phyloP scores from a whole-genome alignment of 1,284 basidiomycete species.

The Phylloporus sp. region DNA sequence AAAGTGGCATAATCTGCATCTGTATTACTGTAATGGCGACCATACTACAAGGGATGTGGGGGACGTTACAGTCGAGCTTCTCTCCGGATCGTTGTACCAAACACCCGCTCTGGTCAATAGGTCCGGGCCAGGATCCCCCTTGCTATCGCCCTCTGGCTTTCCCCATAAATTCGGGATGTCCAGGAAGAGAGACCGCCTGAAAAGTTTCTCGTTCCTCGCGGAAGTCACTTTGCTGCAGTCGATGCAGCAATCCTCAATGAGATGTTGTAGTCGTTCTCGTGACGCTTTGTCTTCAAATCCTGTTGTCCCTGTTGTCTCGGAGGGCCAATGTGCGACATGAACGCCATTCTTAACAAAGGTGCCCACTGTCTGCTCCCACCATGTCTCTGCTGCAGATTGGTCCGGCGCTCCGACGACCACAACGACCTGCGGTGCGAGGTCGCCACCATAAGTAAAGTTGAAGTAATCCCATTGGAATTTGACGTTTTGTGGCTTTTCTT shows the following conservation, averaged over 20 bases:
- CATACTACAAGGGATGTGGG: background rate
- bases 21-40: background rate
- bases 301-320: background rate
- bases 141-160: slow-evolving; percentile 10
- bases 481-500: slow-evolving; percentile 2
- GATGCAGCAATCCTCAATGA: slow-evolving; percentile 27
- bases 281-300: background rate
- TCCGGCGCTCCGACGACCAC: slow-evolving; percentile 22
- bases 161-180: slow-evolving; percentile 21
- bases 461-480: slow-evolving; percentile 33
- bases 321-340: slow-evolving; percentile 16
- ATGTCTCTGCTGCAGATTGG: slow-evolving; percentile 22
- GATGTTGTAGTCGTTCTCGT: slow-evolving; percentile 9
- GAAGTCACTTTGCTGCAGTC: slow-evolving; percentile 21
- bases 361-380: slow-evolving; percentile 21
- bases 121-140: slow-evolving; percentile 14
- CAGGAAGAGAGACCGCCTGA: slow-evolving; percentile 17
- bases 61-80: background rate
- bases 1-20: background rate
- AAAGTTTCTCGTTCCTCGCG: slow-evolving; percentile 17
- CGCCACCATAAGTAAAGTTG: slow-evolving; percentile 27
- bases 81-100: slow-evolving; percentile 15
- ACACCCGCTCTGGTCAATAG: slow-evolving; percentile 25
- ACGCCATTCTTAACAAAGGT: slow-evolving; percentile 8
- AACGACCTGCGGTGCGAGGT: slow-evolving; percentile 31